Evolutionary conservation across 257 asterid species (phyloP).

Genomic region (Datura wrightii): DNA sequence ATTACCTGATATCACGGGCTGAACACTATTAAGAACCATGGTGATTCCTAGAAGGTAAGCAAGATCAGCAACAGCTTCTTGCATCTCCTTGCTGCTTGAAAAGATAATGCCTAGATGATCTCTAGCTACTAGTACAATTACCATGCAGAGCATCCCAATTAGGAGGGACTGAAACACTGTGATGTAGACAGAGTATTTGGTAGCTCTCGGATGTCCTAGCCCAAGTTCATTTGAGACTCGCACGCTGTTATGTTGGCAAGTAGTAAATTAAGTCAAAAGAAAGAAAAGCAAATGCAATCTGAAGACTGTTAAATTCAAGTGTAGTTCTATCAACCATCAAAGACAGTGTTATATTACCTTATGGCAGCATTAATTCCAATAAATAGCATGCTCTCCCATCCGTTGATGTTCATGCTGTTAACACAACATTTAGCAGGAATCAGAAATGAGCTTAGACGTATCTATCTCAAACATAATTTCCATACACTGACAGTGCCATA

Average conservation of each 20-base stretch:
- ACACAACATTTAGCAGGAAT: background rate
- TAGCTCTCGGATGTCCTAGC: constrained; percentile 64
- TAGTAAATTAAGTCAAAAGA: background rate
- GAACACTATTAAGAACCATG: constrained; percentile 81
- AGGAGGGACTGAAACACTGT: constrained; percentile 60
- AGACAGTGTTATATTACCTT: constrained; percentile 48
- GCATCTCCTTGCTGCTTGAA: constrained; percentile 67
- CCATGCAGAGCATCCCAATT: constrained; percentile 69
- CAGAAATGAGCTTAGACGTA: background rate
- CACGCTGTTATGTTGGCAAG: constrained; percentile 40
- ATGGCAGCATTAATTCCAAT: constrained; percentile 70
- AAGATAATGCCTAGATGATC: constrained; percentile 58
- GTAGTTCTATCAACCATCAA: background rate
- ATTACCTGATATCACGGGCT: constrained; percentile 80
- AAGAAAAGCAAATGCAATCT: background rate
- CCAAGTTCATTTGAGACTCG: constrained; percentile 75
- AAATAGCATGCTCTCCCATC: constrained; percentile 67
- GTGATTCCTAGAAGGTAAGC: constrained; percentile 73
- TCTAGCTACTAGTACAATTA: constrained; percentile 50
- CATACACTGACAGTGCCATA: background rate
- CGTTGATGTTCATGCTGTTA: constrained; percentile 65
- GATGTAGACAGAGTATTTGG: constrained; percentile 53
- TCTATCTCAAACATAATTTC: background rate
- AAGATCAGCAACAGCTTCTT: constrained; percentile 63
- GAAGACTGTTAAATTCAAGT: background rate